Evolutionary conservation across 2,329 filamentous ascomycete species (phyloP).

Genomic region (Raffaelea arxii): DNA sequence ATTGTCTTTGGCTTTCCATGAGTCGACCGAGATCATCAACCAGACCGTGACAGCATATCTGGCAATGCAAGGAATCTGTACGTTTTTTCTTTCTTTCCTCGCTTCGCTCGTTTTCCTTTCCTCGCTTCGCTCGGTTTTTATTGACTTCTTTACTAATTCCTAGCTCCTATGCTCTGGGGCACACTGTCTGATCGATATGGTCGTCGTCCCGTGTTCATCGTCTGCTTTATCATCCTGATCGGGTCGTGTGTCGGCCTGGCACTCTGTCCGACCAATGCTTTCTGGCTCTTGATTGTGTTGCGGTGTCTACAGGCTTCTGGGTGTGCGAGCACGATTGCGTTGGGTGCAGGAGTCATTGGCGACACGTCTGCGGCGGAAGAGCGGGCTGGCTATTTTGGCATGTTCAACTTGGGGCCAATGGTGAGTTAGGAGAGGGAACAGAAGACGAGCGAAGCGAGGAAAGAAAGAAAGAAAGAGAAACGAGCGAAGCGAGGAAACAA

Average conservation of each 20-base stretch:
- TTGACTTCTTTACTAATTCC: neutral
- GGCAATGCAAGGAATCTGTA: constrained; percentile 19
- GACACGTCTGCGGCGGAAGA: constrained; percentile 22
- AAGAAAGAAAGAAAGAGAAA: too few relatives aligned
- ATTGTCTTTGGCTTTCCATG: constrained; percentile 17
- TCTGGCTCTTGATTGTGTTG: constrained; percentile 23
- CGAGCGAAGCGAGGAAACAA: too few relatives aligned
- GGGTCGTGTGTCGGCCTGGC: constrained; percentile 23
- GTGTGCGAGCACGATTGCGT: constrained; percentile 24
- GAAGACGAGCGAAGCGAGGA: too few relatives aligned
- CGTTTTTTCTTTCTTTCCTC: neutral
- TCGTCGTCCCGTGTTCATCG: constrained; percentile 19
- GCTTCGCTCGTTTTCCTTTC: neutral
- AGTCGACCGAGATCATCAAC: constrained; percentile 21
- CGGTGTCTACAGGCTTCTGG: constrained; percentile 21
- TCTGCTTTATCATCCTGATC: constrained; percentile 20
- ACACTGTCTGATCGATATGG: constrained; percentile 23
- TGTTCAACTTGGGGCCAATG: constrained; percentile 24
- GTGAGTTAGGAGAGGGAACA: too few relatives aligned
- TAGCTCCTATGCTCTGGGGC: constrained; percentile 24
- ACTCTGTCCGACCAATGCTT: constrained; percentile 19
- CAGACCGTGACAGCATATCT: constrained; percentile 23
- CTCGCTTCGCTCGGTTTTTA: too few relatives aligned
- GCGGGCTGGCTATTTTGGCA: constrained; percentile 22
- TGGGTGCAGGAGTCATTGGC: constrained; percentile 22